A percentile compares a stretch with the other conserved stretches of the same genome.
phyloP scores from a whole-genome alignment of 1,284 basidiomycete genomes.

The Puccinia novopanici region DNA sequence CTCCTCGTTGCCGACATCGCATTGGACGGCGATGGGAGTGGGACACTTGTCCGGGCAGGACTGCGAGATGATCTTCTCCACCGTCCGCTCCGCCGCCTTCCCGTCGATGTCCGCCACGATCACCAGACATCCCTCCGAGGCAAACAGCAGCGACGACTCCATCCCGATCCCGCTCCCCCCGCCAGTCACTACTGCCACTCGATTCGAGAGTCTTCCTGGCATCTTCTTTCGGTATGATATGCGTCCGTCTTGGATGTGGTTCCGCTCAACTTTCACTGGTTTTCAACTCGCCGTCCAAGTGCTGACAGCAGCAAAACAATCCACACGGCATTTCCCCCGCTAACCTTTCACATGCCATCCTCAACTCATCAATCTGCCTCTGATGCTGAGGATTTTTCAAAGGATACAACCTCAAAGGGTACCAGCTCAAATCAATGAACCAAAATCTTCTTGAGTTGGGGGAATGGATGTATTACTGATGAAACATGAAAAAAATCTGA shows the following conservation, averaged over 20 bases:
- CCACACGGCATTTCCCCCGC: no score
- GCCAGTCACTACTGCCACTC: conserved; percentile 79
- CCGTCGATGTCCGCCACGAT: conserved; percentile 82
- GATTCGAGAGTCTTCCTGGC: conserved; percentile 51
- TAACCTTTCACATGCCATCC: no score
- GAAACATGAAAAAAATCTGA: no score
- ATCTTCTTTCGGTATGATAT: neutral
- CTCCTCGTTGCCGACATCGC: conserved; percentile 83
- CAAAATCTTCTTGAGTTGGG: no score
- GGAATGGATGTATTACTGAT: no score
- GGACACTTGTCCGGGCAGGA: conserved; percentile 68
- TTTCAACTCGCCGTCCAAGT: no score
- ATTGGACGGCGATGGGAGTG: conserved; percentile 71
- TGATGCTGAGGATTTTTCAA: no score
- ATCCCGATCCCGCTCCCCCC: conserved; percentile 90
- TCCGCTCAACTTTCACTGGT: no score
- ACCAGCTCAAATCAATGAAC: no score
- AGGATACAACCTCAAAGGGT: no score
- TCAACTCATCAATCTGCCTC: no score
- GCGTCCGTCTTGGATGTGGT: neutral
- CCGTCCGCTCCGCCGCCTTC: conserved; percentile 71
- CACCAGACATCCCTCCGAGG: conserved; percentile 83
- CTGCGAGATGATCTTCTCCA: conserved; percentile 66
- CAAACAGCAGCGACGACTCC: conserved; percentile 87
- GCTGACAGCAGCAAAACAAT: no score